A percentile compares a stretch with the other conserved stretches of the same genome.
phyloP scores from a whole-genome alignment of 192 early-diverging fungal species.

The Ambispora gerdemannii region DNA sequence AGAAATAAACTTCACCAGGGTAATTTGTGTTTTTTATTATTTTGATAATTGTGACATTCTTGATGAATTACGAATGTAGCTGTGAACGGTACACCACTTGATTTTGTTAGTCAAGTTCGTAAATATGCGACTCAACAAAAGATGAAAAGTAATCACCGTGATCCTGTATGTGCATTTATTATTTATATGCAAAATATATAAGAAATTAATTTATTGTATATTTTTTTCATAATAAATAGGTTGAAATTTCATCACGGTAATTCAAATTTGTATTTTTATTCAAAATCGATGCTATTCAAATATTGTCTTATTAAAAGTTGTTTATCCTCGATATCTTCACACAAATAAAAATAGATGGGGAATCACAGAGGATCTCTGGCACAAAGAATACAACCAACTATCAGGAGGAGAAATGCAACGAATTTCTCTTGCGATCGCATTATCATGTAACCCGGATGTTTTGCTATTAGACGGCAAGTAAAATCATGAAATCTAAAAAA shows the following conservation, averaged over 20 bases:
- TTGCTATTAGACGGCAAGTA: conserved; percentile 72
- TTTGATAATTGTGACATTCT: neutral
- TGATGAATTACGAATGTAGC: conserved; percentile 38
- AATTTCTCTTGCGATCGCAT: conserved; percentile 73
- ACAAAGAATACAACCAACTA: conserved; percentile 70
- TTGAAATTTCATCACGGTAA: conserved; percentile 22
- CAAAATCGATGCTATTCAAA: neutral
- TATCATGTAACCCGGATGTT: conserved; percentile 70
- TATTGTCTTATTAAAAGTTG: neutral
- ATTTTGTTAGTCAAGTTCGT: conserved; percentile 59
- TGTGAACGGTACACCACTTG: conserved; percentile 69
- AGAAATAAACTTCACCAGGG: neutral
- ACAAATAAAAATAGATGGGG: conserved; percentile 64
- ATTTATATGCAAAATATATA: neutral
- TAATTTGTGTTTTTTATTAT: neutral
- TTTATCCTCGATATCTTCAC: too few relatives aligned
- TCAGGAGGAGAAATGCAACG: conserved; percentile 88
- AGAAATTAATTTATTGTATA: neutral
- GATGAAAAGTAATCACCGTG: conserved; percentile 40
- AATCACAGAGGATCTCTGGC: conserved; percentile 63
- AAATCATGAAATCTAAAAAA: neutral
- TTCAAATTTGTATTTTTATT: neutral
- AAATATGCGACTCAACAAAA: conserved; percentile 49
- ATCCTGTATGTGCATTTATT: conserved; percentile 49
- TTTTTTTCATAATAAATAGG: neutral